Evolutionary conservation across 768 basidiomycete genomes (phyloP), one percentile per base, ranked within the genome.

Genomic region (Lepiota venenata): DNA sequence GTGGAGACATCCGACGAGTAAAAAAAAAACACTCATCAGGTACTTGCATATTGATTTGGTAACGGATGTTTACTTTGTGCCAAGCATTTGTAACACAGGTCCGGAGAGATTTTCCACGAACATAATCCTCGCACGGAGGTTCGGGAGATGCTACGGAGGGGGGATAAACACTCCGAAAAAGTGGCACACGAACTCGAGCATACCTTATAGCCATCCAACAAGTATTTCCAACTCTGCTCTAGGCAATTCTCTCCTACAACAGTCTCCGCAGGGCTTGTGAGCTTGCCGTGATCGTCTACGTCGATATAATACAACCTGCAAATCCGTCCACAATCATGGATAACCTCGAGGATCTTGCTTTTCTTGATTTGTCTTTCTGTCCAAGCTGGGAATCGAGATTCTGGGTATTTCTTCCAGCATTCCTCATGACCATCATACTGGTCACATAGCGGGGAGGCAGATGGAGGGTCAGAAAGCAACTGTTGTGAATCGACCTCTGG

Each of bases 321-420:
- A 11, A 8, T 32, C 32, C 10, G 32, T 9, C 10, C 32, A 8
- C 32, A 63, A 9, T 60, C 60, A 53, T 74, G 70, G 35, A 77
- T 70, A 1, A 72, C 76, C 11, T 62, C 63, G 14, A 62, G 56
- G 37, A 79, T 77, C 51, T 70, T 69, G 60, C 76, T 76, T 49
- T 71, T 71, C 36, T 59, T 58, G 2, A 75, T 70, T 56, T 83
- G 82, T 11, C 61, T 61, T 8, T 63, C 57, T 0, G 80, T 82
- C 83, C 83, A 83, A 53, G 82, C 84, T 14, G 79, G 81, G 57
- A 80, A 85, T 35, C 66, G 66, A 6, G 75, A 75, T 44, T 77
- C 72, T 4, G 77, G 77, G 53, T 77, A 79, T 0, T 64, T 64
- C 49, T 39, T 66, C 72, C 73, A 77, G 56, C 76, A 77, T 7